Percentiles rank a stretch among this genome's conserved stretches.
These are phyloP conservation scores for Trichosporon faecale DNA, from an alignment of 1,284 basidiomycete species.

Conservation along the genomic window DNA sequence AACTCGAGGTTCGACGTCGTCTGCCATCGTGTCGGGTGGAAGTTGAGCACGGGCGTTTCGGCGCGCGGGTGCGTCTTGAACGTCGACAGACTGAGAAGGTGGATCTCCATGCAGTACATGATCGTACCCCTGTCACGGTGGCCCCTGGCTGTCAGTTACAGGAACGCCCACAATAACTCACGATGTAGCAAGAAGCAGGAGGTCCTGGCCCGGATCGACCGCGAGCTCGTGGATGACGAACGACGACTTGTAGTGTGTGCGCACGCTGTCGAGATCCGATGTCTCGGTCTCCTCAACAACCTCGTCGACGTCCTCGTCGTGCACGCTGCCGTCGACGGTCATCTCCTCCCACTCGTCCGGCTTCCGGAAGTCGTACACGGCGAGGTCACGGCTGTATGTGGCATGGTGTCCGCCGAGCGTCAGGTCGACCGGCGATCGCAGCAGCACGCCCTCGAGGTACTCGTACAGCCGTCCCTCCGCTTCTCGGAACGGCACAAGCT, in stretches of 20 bases:
- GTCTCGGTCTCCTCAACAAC: slow-evolving; percentile 8
- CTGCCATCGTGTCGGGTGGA: slow-evolving; percentile 25
- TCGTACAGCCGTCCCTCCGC: slow-evolving; percentile 48
- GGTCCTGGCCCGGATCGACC: slow-evolving; percentile 50
- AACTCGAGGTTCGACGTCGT: slow-evolving; percentile 33
- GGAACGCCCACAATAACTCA: background rate
- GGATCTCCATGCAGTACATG: slow-evolving; percentile 34
- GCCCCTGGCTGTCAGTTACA: background rate
- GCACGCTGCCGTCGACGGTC: background rate
- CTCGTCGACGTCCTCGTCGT: slow-evolving; percentile 12
- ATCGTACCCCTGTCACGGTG: background rate
- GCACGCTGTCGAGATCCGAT: slow-evolving; percentile 11
- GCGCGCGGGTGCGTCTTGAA: slow-evolving; percentile 47
- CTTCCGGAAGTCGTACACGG: slow-evolving; percentile 34
- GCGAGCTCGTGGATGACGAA: slow-evolving; percentile 49
- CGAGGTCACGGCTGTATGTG: slow-evolving; percentile 17
- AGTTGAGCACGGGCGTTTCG: slow-evolving; percentile 29
- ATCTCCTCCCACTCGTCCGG: slow-evolving; percentile 28
- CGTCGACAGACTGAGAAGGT: slow-evolving; percentile 43
- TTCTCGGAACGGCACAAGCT: slow-evolving; percentile 35
- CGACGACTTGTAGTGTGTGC: slow-evolving; percentile 28
- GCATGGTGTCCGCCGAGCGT: slow-evolving; percentile 26
- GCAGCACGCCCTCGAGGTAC: slow-evolving; percentile 48
- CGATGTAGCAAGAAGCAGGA: slow-evolving; percentile 36
- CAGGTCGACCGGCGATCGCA: slow-evolving; percentile 28